Evolutionary conservation across 371 early-diverging fungal species (phyloP).

Genomic region (Syncephalastrum racemosum): DNA sequence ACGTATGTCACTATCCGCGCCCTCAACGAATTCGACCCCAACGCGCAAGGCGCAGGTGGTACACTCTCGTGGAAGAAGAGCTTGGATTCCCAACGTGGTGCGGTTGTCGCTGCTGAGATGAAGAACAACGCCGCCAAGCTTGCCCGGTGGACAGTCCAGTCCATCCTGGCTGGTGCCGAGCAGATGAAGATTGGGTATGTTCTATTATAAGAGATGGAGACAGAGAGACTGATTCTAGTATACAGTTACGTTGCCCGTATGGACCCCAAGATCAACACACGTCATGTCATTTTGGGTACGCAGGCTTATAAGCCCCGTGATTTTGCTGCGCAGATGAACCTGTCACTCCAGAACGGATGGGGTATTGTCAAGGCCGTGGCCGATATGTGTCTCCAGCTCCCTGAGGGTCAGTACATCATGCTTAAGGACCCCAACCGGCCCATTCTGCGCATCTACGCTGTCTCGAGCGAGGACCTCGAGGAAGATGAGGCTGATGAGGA

Average conservation of each 20-base stretch:
- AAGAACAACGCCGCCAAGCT: constrained; percentile 97
- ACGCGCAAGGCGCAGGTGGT: constrained; percentile 85
- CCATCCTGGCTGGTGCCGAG: constrained; percentile 84
- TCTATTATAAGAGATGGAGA: constrained; percentile 27
- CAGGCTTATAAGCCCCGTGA: constrained; percentile 89
- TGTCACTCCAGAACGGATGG: constrained; percentile 86
- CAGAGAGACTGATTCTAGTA: background rate
- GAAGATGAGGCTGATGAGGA: constrained; percentile 55
- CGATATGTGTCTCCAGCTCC: constrained; percentile 79
- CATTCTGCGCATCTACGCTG: constrained; percentile 77
- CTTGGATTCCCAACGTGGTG: constrained; percentile 94
- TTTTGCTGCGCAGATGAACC: constrained; percentile 89
- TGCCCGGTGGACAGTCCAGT: constrained; percentile 93
- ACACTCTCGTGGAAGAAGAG: constrained; percentile 95
- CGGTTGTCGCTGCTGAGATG: constrained; percentile 96
- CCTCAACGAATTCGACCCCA: constrained; percentile 91
- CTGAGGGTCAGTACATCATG: constrained; percentile 93
- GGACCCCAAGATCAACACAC: constrained; percentile 72
- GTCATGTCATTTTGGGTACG: constrained; percentile 86
- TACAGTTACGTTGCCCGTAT: constrained; percentile 66
- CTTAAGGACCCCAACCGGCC: constrained; percentile 96
- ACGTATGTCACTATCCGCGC: constrained; percentile 75
- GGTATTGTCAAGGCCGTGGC: constrained; percentile 94
- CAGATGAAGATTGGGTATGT: constrained; percentile 83
- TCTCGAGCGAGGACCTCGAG: constrained; percentile 70